Evolutionary conservation across 163 green algal genomes (phyloP).

Genomic region (Picocystis sp.): DNA sequence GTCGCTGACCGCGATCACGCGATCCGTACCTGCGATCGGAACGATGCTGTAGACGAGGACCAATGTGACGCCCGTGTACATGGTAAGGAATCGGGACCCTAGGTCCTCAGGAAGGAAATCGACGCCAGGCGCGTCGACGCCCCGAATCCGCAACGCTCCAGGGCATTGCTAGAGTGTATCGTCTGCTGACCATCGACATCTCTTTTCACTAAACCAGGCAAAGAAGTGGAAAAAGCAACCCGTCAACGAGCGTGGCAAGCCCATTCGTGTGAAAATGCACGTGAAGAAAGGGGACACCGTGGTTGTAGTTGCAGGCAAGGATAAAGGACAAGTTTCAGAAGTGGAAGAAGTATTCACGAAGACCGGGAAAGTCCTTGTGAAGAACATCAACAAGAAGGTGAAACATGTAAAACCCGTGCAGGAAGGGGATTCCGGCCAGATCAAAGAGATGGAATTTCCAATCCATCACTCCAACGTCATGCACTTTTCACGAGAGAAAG

Average conservation of each 20-base stretch:
- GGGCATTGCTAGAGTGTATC: no score
- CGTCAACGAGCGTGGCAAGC: conserved; percentile 62
- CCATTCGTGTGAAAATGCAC: conserved; percentile 59
- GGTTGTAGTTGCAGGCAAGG: conserved; percentile 63
- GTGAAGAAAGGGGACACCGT: conserved; percentile 81
- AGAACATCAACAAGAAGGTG: conserved; percentile 83
- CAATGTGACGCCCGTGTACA: no score
- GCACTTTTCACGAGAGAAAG: conserved; percentile 63
- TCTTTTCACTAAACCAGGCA: conserved; percentile 29
- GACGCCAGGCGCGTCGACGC: no score
- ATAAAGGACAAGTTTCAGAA: conserved; percentile 87
- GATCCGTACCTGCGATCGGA: no score
- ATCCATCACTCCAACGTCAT: conserved; percentile 94
- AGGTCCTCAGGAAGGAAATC: no score
- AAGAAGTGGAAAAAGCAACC: conserved; percentile 78
- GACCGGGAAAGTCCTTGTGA: conserved; percentile 61
- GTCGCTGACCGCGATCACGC: no score
- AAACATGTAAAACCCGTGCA: conserved; percentile 59
- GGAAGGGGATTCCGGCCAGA: conserved; percentile 61
- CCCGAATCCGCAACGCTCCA: no score
- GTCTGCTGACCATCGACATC: no score
- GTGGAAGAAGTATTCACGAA: conserved; percentile 60
- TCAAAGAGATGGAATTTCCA: conserved; percentile 56
- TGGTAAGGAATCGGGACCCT: no score
- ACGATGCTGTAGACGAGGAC: no score